phyloP scores from a whole-genome alignment of 176 grass and related monocot genomes.

The Hyparrhenia diplandra region DNA sequence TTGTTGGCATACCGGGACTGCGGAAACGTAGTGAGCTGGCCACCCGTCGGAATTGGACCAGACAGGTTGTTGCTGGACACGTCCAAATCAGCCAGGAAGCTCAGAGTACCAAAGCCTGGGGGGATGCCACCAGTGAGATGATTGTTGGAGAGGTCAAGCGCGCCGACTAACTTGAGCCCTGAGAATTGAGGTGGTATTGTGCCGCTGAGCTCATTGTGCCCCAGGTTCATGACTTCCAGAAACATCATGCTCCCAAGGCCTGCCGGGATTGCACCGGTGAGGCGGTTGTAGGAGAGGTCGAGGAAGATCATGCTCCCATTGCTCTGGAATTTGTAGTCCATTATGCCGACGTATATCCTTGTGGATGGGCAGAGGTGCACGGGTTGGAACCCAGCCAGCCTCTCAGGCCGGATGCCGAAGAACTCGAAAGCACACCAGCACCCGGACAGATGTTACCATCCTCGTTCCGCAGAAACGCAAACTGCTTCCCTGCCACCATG shows the following conservation, averaged over 20 bases:
- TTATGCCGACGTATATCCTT: slow-evolving; percentile 79
- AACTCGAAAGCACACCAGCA: slow-evolving; percentile 96
- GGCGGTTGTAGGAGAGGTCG: slow-evolving; percentile 81
- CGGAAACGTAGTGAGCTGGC: slow-evolving; percentile 78
- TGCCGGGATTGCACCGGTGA: slow-evolving; percentile 52
- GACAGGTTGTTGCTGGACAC: slow-evolving; percentile 85
- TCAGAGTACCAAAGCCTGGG: slow-evolving; percentile 43
- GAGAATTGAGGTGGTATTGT: slow-evolving; percentile 58
- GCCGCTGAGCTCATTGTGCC: slow-evolving; percentile 67
- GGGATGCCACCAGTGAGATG: slow-evolving; percentile 61
- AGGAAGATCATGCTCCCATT: slow-evolving; percentile 99
- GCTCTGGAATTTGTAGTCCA: slow-evolving; percentile 49
- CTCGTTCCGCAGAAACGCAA: slow-evolving; percentile 85
- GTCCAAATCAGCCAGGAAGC: slow-evolving; percentile 66
- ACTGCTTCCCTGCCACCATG: slow-evolving; percentile 84
- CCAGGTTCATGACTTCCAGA: slow-evolving; percentile 79
- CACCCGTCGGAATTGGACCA: slow-evolving; percentile 63
- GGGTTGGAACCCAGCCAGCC: slow-evolving; percentile 53
- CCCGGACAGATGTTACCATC: slow-evolving; percentile 89
- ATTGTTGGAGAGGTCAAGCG: slow-evolving; percentile 87
- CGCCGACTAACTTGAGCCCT: slow-evolving; percentile 47
- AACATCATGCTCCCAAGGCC: slow-evolving; percentile 68
- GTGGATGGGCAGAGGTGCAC: slow-evolving; percentile 70
- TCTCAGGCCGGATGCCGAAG: slow-evolving; percentile 69
- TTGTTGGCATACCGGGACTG: slow-evolving; percentile 75